phyloP scores from a whole-genome alignment of 352 stramenopile species.

The Phytophthora boehmeriae region DNA sequence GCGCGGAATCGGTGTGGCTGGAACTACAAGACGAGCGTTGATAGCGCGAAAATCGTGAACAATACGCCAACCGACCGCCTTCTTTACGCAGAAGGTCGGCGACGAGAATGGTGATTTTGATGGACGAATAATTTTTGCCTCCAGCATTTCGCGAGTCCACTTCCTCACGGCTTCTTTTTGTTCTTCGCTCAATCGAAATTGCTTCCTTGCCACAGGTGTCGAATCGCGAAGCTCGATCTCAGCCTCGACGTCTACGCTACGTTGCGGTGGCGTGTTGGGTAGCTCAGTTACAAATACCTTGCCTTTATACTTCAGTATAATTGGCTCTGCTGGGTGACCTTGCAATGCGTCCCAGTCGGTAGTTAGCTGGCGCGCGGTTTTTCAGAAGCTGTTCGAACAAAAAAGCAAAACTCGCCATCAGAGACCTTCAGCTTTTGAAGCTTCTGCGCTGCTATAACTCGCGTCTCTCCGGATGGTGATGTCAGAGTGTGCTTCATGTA shows the following conservation, averaged over 20 bases:
- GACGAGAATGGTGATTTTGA: not conserved
- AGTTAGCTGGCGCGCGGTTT: not conserved
- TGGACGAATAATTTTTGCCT: not conserved
- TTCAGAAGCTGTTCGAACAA: not conserved
- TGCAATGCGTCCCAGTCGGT: constrained; percentile 3
- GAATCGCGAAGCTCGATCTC: constrained; percentile 1
- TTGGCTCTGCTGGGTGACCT: not conserved
- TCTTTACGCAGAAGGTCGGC: not conserved
- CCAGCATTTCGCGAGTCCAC: not conserved
- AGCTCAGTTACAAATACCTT: constrained; percentile 5
- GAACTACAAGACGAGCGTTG: not conserved
- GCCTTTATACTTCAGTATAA: not conserved
- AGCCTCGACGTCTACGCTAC: constrained; percentile 1
- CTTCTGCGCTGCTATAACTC: not conserved
- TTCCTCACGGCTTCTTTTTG: no score
- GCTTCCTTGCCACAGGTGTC: not conserved
- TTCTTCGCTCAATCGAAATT: constrained; percentile 2
- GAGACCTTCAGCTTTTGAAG: not conserved
- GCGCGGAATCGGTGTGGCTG: not conserved
- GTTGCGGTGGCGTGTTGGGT: not conserved
- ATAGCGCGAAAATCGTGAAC: not conserved
- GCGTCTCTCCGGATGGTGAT: not conserved
- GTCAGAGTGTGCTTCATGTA: not conserved
- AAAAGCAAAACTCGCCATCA: constrained; percentile 5
- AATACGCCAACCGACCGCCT: not conserved